Evolutionary conservation across 177 flowering plant genomes (phyloP).

Genomic region (Vitis hybrid): DNA sequence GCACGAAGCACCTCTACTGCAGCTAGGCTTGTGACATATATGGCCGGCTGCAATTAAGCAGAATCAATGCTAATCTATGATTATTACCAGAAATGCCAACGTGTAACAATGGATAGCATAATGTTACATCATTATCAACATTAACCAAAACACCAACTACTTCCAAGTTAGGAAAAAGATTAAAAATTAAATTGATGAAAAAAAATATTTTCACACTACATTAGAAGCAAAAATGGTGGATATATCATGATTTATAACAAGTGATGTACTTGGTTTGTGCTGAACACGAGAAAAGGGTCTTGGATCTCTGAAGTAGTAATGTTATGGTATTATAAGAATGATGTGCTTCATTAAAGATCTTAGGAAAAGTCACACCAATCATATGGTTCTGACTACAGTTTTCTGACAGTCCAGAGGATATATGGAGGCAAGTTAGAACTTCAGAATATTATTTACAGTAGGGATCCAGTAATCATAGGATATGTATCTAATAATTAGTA

Average conservation of each 20-base stretch:
- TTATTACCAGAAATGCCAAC: not conserved
- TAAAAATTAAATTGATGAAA: too few species aligned
- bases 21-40: constrained; percentile 96
- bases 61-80: constrained; percentile 3
- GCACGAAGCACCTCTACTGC: constrained; percentile 91
- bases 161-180: too few species aligned
- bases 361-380: not conserved
- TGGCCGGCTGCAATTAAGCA: constrained; percentile 82
- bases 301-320: too few species aligned
- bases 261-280: too few species aligned
- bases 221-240: too few species aligned
- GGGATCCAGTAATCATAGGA: not conserved
- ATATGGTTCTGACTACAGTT: not conserved
- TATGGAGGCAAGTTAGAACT: not conserved
- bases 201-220: too few species aligned
- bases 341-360: too few species aligned
- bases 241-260: too few species aligned
- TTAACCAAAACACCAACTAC: not conserved
- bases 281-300: too few species aligned
- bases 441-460: not conserved
- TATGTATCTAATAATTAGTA: too few species aligned
- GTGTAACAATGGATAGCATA: too few species aligned
- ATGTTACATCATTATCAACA: not conserved
- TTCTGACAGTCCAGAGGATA: not conserved
- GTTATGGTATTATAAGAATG: too few species aligned